Percentiles rank a stretch among this genome's conserved stretches.
phyloP scores from a whole-genome alignment of 176 grass and related monocot species.

The Eragrostis nindensis region DNA sequence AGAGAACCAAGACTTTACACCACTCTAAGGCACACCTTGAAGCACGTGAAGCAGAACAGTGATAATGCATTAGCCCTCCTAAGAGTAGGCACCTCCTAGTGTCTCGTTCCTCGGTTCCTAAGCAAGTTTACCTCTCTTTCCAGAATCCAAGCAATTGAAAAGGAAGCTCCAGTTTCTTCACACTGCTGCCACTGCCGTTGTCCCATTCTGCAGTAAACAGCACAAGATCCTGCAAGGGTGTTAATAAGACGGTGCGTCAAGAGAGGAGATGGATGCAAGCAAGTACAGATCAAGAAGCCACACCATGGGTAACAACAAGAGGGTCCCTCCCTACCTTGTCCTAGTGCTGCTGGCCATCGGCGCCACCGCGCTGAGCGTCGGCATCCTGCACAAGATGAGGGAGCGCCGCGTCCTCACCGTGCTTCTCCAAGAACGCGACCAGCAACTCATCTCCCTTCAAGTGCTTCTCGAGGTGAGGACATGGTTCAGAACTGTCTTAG shows the following conservation, averaged over 20 bases:
- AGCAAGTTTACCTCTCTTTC: conserved; percentile 54
- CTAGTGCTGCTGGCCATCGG: conserved; percentile 71
- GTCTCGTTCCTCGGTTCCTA: conserved; percentile 34
- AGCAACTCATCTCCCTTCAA: conserved; percentile 72
- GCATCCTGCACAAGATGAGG: conserved; percentile 88
- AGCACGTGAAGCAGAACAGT: conserved; percentile 24
- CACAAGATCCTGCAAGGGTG: conserved; percentile 31
- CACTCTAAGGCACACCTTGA: conserved; percentile 25
- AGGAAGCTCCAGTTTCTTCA: conserved; percentile 44
- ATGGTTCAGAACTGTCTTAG: background rate
- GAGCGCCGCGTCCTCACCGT: conserved; percentile 73
- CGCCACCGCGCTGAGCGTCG: conserved; percentile 56
- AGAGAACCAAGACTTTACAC: background rate
- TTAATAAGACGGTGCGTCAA: conserved; percentile 36
- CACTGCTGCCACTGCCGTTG: conserved; percentile 37
- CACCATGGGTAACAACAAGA: conserved; percentile 54
- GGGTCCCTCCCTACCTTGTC: conserved; percentile 48
- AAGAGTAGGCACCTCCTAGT: background rate
- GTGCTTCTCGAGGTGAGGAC: conserved; percentile 68
- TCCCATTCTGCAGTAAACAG: conserved; percentile 40
- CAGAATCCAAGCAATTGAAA: conserved; percentile 55
- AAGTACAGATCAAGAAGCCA: conserved; percentile 52
- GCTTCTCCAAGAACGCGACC: conserved; percentile 76
- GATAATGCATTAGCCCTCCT: too few species aligned
- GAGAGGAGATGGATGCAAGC: conserved; percentile 40